Conservation (phyloP, 1,284 basidiomycete species). For the Rhodotorula sp. region DNA sequence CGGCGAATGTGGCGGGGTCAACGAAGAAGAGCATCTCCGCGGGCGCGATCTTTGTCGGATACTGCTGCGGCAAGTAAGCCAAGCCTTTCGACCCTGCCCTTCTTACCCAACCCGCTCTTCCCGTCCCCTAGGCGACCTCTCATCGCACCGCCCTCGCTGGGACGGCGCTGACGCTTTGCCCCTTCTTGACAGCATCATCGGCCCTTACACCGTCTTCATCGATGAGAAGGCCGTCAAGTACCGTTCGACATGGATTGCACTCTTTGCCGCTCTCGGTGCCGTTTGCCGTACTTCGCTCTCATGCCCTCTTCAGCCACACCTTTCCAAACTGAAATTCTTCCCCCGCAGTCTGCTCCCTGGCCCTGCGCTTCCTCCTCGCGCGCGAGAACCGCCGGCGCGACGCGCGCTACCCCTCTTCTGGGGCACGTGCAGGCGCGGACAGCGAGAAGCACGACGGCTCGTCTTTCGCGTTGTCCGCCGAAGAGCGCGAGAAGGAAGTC, state of each 20-base stretch:
- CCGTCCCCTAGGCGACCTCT: too few species aligned
- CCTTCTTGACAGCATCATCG: slow-evolving; percentile 46
- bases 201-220: slow-evolving; percentile 49
- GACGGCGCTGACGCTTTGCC: too few species aligned
- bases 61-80: slow-evolving; percentile 45
- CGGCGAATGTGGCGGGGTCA: slow-evolving; percentile 55
- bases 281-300: slow-evolving; percentile 20
- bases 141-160: too few species aligned
- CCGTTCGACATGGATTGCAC: slow-evolving; percentile 55
- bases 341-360: slow-evolving; percentile 47
- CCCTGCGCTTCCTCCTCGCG: slow-evolving; percentile 49
- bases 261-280: slow-evolving; percentile 50
- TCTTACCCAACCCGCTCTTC: too few species aligned
- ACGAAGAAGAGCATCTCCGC: slow-evolving; percentile 56
- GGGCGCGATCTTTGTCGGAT: slow-evolving; percentile 55
- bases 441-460: background rate
- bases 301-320: slow-evolving; percentile 40
- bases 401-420: background rate
- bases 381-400: slow-evolving; percentile 51
- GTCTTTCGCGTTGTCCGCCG: slow-evolving; percentile 40
- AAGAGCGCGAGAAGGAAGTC: slow-evolving; percentile 39
- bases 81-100: background rate
- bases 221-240: slow-evolving; percentile 52
- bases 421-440: background rate
- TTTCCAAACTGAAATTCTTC: too few species aligned